Base-by-base conservation (phyloP, 768 basidiomycete genomes). In the Xerocomellus intermedius region DNA sequence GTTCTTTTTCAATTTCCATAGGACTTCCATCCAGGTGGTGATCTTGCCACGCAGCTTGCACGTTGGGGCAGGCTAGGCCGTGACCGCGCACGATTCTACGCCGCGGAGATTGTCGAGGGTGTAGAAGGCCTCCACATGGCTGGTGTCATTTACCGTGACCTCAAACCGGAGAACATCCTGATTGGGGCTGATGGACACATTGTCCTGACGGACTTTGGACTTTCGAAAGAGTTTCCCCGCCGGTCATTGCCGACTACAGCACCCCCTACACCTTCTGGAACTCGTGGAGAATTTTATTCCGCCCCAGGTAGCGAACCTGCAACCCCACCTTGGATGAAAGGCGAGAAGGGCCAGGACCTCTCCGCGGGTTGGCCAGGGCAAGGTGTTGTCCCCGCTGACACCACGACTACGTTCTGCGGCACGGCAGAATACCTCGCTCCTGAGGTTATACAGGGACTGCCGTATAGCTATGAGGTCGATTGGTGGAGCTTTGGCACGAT, bases 401-500 rank as follows among this genome's bases (percentile, higher is more conserved):
- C 82, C 51, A 94, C 94, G 21, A 84, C 77, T 24, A 94, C 94
- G 8, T 96, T 97, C 68, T 96, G 91, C 72, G 94, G 94, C 10
- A 96, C 94, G n/a, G 94, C 94, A 4, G 94, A 96, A 73, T 97
- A 97, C 63, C 82, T 97, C 8, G 94, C 97, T 13, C 97, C 97
- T 0, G 96, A 99, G 73, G 94, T 98, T 42, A 93, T 98, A 62
- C 90, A 93, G 64, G 91, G 94, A 1, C 71, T 89, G 63, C 82
- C 86, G 19, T 96, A 98, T 68, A 87, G 87, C 60, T 98, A 94
- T 65, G 92, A 94, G 61, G 93, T 96, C 21, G 96, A 98, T 69
- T 96, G 94, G 91, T 99, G 94, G 95, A 91, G 89, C 60, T 89
- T 96, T 64, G 96, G 96, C 35, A 98, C 96, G 58, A 96, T 98